These are phyloP conservation scores for Candida boleticola DNA, from an alignment of 805 yeast species.

Conservation along the genomic window DNA sequence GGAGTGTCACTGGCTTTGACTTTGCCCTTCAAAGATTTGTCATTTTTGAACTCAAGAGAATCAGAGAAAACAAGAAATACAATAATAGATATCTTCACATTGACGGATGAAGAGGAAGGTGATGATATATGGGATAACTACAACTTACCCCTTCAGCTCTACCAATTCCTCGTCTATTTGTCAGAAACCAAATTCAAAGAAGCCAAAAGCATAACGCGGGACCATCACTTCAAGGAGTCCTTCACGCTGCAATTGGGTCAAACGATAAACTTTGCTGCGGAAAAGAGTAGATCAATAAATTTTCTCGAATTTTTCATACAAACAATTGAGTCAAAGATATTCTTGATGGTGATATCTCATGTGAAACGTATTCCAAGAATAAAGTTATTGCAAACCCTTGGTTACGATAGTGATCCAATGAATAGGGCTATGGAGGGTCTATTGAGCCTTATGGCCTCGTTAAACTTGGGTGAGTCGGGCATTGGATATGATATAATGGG, in stretches of 20 bases:
- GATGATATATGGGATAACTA: neutral
- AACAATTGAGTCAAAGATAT: slow-evolving; percentile 31
- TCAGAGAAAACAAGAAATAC: slow-evolving; percentile 9
- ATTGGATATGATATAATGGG: slow-evolving; percentile 23
- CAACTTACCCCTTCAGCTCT: neutral
- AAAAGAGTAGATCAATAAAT: slow-evolving; percentile 3
- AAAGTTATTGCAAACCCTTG: slow-evolving; percentile 25
- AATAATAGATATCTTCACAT: slow-evolving; percentile 18
- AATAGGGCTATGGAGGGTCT: slow-evolving; percentile 10
- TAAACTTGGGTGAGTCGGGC: slow-evolving; percentile 26
- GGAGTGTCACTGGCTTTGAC: slow-evolving; percentile 23
- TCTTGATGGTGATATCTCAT: slow-evolving; percentile 26
- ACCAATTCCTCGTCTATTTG: slow-evolving; percentile 17
- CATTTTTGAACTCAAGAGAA: slow-evolving; percentile 18
- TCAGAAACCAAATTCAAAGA: slow-evolving; percentile 18
- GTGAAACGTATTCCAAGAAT: slow-evolving; percentile 20
- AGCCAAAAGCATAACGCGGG: slow-evolving; percentile 11
- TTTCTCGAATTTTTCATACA: slow-evolving; percentile 21
- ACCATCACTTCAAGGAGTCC: neutral
- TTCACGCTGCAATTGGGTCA: neutral
- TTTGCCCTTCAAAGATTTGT: slow-evolving; percentile 28
- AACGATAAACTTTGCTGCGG: neutral
- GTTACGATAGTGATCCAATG: slow-evolving; percentile 18
- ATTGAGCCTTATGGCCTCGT: slow-evolving; percentile 21
- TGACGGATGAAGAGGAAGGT: slow-evolving; percentile 8